These are phyloP conservation scores for Podila epigama DNA, from an alignment of 192 early-diverging fungal genomes.

Conservation along the genomic window DNA sequence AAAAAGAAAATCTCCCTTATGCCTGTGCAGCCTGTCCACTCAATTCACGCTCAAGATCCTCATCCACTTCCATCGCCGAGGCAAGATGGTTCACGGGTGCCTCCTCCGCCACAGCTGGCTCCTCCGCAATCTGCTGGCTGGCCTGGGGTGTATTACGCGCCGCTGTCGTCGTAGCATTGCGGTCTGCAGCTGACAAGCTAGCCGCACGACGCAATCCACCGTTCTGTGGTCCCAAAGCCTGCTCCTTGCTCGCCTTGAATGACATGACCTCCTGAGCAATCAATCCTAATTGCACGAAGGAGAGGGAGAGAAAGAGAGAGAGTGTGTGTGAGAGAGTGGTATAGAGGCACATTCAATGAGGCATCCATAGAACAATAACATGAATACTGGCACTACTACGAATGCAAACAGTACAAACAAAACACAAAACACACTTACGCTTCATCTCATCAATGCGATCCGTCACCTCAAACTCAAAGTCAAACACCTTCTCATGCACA, in stretches of 20 bases:
- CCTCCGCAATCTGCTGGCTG: slow-evolving; percentile 52
- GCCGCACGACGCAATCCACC: slow-evolving; percentile 23
- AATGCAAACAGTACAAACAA: background rate
- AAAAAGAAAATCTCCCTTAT: slow-evolving; percentile 10
- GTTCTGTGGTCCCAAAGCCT: slow-evolving; percentile 40
- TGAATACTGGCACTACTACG: background rate
- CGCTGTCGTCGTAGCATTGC: slow-evolving; percentile 45
- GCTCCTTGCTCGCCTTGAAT: slow-evolving; percentile 75
- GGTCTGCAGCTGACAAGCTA: slow-evolving; percentile 58
- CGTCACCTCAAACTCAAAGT: slow-evolving; percentile 84
- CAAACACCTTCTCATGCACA: slow-evolving; percentile 70
- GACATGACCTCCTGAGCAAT: slow-evolving; percentile 84
- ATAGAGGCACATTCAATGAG: too few species aligned
- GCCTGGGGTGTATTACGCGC: slow-evolving; percentile 51
- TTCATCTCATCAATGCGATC: slow-evolving; percentile 84
- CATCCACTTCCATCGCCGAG: slow-evolving; percentile 60
- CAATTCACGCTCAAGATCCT: slow-evolving; percentile 60
- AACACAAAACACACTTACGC: slow-evolving; percentile 47
- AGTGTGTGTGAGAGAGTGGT: slow-evolving; percentile 31
- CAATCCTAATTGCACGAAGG: slow-evolving; percentile 66
- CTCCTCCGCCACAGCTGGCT: slow-evolving; percentile 49
- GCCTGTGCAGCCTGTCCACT: slow-evolving; percentile 53
- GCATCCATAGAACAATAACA: background rate
- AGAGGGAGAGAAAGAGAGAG: slow-evolving; percentile 54
- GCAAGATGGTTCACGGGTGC: slow-evolving; percentile 37